A percentile compares a stretch with the other conserved stretches of the same genome.
phyloP scores from a whole-genome alignment of 75 land plant species.

The Cryptomeria japonica region DNA sequence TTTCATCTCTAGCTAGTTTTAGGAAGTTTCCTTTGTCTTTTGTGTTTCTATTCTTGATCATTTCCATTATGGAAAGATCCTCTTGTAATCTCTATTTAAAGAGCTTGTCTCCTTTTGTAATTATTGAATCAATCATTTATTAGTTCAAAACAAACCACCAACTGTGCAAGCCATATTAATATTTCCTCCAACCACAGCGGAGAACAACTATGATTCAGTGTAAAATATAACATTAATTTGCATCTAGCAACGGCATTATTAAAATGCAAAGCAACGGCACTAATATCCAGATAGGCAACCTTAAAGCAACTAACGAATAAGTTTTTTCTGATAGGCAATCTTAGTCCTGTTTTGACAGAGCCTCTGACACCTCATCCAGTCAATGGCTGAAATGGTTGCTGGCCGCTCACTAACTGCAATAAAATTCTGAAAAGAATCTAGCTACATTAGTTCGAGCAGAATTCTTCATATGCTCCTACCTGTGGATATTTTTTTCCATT shows the following conservation, averaged over 20 bases:
- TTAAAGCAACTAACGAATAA: background rate
- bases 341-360: background rate
- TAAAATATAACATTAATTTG: too few species aligned
- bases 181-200: background rate
- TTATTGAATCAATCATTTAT: too few species aligned
- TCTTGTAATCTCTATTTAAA: too few species aligned
- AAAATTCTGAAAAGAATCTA: background rate
- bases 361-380: background rate
- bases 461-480: background rate
- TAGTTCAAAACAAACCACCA: too few species aligned
- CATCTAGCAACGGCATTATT: background rate
- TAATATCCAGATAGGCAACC: background rate
- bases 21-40: too few species aligned
- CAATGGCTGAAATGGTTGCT: background rate
- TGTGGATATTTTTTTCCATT: background rate
- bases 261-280: background rate
- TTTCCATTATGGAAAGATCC: too few species aligned
- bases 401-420: background rate
- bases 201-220: background rate
- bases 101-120: too few species aligned
- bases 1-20: too few species aligned
- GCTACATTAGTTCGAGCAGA: background rate
- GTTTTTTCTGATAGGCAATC: background rate
- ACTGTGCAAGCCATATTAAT: background rate
- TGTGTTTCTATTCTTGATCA: too few species aligned